Evolutionary conservation across 129 eudicot species (phyloP), one percentile per base, ranked within the genome.

Genomic region (Silybum marianum): DNA sequence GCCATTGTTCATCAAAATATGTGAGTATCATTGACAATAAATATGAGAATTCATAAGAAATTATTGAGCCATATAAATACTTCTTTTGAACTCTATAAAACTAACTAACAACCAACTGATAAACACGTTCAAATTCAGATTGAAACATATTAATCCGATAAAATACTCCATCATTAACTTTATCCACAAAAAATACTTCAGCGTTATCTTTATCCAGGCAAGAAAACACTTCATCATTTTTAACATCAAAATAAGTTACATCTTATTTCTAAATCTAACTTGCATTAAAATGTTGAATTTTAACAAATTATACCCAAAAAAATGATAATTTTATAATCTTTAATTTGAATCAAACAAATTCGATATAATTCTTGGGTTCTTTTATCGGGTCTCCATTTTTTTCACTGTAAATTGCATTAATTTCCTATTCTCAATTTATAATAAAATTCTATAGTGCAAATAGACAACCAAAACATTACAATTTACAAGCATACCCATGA

Each of bases 401-500:
- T 18, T 18, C 4, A 54, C 22, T 0, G 4, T 18, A 54, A 54
- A 54, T 54, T 18, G 6, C 9, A 54, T 54, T 54, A 18, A 54
- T 54, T 54, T 54, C 19, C 65, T 18, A 16, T 5, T 54, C 22
- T 54, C 8, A 2, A 54, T 54, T 4, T 54, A 14, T 54, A 54
- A 54, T 13, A 16, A 54, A 54, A 54, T 9, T 30, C n/a, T 76
- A 21, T 63, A 42, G 12, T 36, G 51, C 48, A 38, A 28, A 76
- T 51, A 70, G 62, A 76, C n/a, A 18, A 32, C 26, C 30, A 80
- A 63, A 34, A 62, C 6, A 23, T 54, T 78, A 51, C 24, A 71
- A 76, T n/a, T 54, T 78, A 51, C 24, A 71, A 76, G 69, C 89
- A 72, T 82, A 90, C 93, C 91, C 84, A 65, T 84, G 48, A 86